A percentile compares a stretch with the other conserved stretches of the same genome.
phyloP scores from a whole-genome alignment of 805 yeast genomes.

The Saccharomycopsis oosterbeekiorum region DNA sequence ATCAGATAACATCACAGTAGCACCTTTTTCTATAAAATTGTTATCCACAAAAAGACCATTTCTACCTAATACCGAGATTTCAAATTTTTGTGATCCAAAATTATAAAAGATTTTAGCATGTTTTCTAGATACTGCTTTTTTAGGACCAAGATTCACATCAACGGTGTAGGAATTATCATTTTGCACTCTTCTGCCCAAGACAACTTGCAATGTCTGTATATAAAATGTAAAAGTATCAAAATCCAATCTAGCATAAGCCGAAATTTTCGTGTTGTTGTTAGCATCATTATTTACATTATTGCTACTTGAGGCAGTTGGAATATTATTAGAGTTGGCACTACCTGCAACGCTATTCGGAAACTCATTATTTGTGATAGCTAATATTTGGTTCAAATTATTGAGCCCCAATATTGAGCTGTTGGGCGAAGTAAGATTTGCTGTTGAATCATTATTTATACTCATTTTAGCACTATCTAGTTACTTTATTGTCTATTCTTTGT shows the following conservation, averaged over 20 bases:
- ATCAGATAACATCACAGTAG: conserved; percentile 78
- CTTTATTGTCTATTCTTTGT: too few relatives aligned
- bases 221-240: conserved; percentile 90
- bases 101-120: conserved; percentile 96
- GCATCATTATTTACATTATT: not conserved
- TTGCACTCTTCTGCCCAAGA: conserved; percentile 83
- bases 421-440: not conserved
- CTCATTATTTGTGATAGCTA: not conserved
- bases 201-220: conserved; percentile 91
- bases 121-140: conserved; percentile 85
- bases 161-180: conserved; percentile 60
- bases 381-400: not conserved
- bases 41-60: conserved; percentile 97
- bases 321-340: not conserved
- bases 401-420: not conserved
- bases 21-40: conserved; percentile 77
- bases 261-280: conserved; percentile 27
- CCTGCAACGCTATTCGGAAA: not conserved
- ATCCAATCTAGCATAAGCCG: conserved; percentile 64
- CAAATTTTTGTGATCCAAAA: conserved; percentile 92
- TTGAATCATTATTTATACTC: not conserved
- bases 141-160: conserved; percentile 87
- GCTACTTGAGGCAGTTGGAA: not conserved
- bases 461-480: not conserved
- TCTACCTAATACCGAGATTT: conserved; percentile 81